Evolutionary conservation across 768 basidiomycete species (phyloP), one percentile per base, ranked within the genome.

Genomic region (Lepiota brunneoincarnata): DNA sequence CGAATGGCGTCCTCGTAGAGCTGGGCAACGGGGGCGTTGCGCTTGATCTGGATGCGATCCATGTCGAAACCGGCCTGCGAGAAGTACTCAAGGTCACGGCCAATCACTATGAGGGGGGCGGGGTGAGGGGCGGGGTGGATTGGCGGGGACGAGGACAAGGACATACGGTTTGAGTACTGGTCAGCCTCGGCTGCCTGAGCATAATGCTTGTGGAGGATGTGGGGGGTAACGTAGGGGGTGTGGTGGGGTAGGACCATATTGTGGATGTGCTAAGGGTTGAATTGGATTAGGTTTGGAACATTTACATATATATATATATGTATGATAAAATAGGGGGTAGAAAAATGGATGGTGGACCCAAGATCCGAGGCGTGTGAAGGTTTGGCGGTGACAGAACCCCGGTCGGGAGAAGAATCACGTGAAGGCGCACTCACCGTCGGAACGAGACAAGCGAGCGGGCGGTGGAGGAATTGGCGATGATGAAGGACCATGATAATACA

Each of bases 51-150:
- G 73, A 98, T 93, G 63, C 89, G 85, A 66, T 95, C 89, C 89
- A 98, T 97, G 76, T 99, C 96, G 75, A 99, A 98, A 58, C 97
- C 97, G 54, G 97, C 96, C 71, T 97, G 90, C 36, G 96, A 98
- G 83, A 97, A 97, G 75, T 94, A 92, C 69, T 93, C 90, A 64
- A 98, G 82, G 67, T 98, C 95, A 62, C 82, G 86, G 64, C 92
- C 93, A 64, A 96, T 87, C 68, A 95, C 92, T 94, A 70, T 57
- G 61, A 49, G 45, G 60, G 59, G 51, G 34, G 45, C 48, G n/a
- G 45, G 46, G 51, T 23, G 39, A 4, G 37, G 39, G 21, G 38
- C 41, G 17, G 11, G 44, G 58, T 38, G 56, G 53, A 58, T 15
- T 14, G 17, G 26, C 24, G 47, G 28, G 41, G 39, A 48, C 24